Evolutionary conservation across 1,139 yeast genomes (phyloP).

Genomic region (Williopsis jadinii): DNA sequence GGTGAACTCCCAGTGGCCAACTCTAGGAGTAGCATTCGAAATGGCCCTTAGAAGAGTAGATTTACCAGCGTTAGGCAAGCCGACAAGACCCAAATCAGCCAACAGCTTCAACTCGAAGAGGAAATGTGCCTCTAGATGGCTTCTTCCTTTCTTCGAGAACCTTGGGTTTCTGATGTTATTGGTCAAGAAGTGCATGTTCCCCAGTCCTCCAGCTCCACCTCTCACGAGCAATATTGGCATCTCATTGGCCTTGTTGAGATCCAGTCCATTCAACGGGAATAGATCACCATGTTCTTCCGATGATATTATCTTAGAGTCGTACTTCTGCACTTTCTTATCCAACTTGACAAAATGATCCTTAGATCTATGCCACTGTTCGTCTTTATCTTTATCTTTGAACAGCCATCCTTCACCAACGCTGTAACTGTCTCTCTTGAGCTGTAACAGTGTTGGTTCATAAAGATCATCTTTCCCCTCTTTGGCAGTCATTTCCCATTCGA

Average conservation of each 20-base stretch:
- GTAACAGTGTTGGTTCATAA: conserved; percentile 36
- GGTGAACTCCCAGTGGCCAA: conserved; percentile 97
- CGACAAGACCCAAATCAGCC: conserved; percentile 92
- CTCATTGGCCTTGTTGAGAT: conserved; percentile 55
- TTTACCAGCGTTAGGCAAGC: conserved; percentile 95
- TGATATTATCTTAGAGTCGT: conserved; percentile 54
- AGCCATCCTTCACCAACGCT: conserved; percentile 81
- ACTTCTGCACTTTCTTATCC: conserved; percentile 53
- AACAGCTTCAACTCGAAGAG: conserved; percentile 77
- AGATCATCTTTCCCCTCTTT: conserved; percentile 22
- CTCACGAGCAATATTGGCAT: conserved; percentile 63
- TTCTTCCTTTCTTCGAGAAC: conserved; percentile 75
- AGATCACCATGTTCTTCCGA: conserved; percentile 58
- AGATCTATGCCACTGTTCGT: conserved; percentile 58
- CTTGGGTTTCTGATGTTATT: conserved; percentile 81
- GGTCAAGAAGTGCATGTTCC: conserved; percentile 91
- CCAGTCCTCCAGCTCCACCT: conserved; percentile 94
- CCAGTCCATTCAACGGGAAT: conserved; percentile 77
- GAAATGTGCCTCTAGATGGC: conserved; percentile 59
- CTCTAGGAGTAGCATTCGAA: conserved; percentile 81
- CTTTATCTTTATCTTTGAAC: conserved; percentile 57
- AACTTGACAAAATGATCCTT: conserved; percentile 61
- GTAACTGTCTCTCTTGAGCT: conserved; percentile 53
- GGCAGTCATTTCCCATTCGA: conserved; percentile 24
- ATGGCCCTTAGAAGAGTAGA: conserved; percentile 85